Base-by-base conservation (phyloP, 164 flowering plant species). In the Sextonia rubra region DNA sequence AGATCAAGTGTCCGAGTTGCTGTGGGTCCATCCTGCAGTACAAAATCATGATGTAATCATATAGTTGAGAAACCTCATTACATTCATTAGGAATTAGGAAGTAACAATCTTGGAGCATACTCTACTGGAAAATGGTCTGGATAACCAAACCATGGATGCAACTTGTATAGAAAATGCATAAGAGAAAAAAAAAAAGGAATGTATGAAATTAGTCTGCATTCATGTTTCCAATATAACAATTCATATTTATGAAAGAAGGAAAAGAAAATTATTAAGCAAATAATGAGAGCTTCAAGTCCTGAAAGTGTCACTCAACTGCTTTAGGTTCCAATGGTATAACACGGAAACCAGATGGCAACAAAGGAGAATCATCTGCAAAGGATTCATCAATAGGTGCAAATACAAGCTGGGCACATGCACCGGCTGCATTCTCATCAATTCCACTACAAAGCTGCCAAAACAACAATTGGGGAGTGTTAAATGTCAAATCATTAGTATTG, bases 351-450 rank as follows among this genome's bases (percentile, higher is more conserved):
- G 96, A 92, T 48, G 98, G 93, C 58, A 92, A 83, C 66, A 92
- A 65, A 0, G 88, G 90, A 47, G 89, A 91, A 85, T 92, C 94
- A 76, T 92, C 98, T 55, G 91, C 87, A 76, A 91, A 92, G 2
- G 89, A 83, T 77, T 87, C 94, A 73, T 92, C 94, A 69, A 91
- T 89, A 0, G 96, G 96, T 4, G 96, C 96, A 85, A 92, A 91
- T 17, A 91, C 87, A 61, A 92, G 91, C 82, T 92, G 90, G 48
- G 94, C 91, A 75, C 90, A 91, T n/a, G 87, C 78, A 63, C 98
- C 94, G 20, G 76, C 76, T 4, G 88, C 87, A 79, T 87, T 87
- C 70, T 92, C 98, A 75, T 92, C 98, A 65, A 89, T 79, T 65
- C 98, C 98, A 75, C 89, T 89, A 81, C 98, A 92, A 4, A 91